Base-by-base conservation (phyloP, 352 stramenopile species). In the Phytopythium mirpurense region DNA sequence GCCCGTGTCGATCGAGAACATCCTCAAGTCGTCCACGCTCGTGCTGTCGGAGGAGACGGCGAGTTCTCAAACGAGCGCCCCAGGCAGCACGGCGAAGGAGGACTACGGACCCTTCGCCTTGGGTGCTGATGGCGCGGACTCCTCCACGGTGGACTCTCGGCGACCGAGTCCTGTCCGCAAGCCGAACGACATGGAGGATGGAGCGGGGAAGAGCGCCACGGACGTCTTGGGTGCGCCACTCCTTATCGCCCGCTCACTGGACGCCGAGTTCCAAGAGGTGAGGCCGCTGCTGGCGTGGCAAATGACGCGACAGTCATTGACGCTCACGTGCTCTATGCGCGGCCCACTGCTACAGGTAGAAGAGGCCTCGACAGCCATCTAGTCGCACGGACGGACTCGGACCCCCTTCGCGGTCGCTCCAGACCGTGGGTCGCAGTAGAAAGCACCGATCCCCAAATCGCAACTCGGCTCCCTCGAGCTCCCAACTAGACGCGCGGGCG, bases 11-110 rank as follows among this genome's bases (percentile, higher is more conserved):
- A 61, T 80, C 29, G 72, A 68, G 31, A 56, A 65, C 18, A 74
- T 81, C 35, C 51, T 85, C 35, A 85, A 78, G 59, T 62, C 61
- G 2, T 78, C 77, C 0, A 80, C 70, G 36, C 62, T 73, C 16
- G 48, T 47, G 9, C 19, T 57, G 14, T 32, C 69, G 7, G 47
- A 57, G 3, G 62, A 73, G 10, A 60, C 31, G 3, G 14, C 46
- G 9, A 52, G 46, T 29, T 5, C 46, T 41, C 19, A 31, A 18
- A 54, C 47, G 6, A 73, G 58, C 36, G 64, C 67, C 31, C 60
- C 56, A n/a, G 64, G 27, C n/a, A 78, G 56, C 34, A 54, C 56
- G 57, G 61, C 53, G 26, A 72, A 72, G 38, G 19, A 16, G 10
- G 23, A 16, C 26, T 26, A n/a, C 18, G n/a, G n/a, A n/a, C 21